Conservation (phyloP, 2,329 filamentous ascomycete genomes). For the Beauveria scarabaeidicola region DNA sequence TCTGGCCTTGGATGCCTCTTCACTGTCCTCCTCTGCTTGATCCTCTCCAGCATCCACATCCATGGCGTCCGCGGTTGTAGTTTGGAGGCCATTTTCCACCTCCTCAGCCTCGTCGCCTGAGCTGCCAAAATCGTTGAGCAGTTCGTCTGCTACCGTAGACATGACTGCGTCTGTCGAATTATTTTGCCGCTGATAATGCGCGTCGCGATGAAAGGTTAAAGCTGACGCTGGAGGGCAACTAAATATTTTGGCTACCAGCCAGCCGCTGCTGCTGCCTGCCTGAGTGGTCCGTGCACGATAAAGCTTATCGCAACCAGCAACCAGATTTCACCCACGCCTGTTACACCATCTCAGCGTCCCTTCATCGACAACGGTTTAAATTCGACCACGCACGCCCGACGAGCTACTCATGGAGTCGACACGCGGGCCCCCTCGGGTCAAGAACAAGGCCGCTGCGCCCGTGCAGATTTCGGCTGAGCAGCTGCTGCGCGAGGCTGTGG, state of each 20-base stretch:
- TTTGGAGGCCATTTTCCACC: slow-evolving; percentile 39
- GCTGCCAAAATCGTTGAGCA: slow-evolving; percentile 62
- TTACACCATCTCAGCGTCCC: background rate
- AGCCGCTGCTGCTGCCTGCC: slow-evolving; percentile 3
- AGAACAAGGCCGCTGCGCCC: slow-evolving; percentile 93
- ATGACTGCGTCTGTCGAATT: slow-evolving; percentile 36
- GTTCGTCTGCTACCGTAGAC: slow-evolving; percentile 87
- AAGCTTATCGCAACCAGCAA: slow-evolving; percentile 7
- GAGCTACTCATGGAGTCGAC: slow-evolving; percentile 68
- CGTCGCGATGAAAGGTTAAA: background rate
- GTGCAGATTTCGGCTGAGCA: slow-evolving; percentile 94
- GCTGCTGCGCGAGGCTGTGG: slow-evolving; percentile 91
- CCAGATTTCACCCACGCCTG: slow-evolving; percentile 2
- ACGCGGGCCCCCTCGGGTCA: slow-evolving; percentile 89
- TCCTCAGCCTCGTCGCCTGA: slow-evolving; percentile 69
- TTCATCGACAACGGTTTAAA: background rate
- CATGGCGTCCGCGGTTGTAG: slow-evolving; percentile 36
- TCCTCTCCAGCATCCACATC: slow-evolving; percentile 44
- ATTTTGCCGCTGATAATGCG: background rate
- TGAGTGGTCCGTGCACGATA: slow-evolving; percentile 10
- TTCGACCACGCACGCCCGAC: background rate
- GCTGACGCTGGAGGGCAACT: background rate
- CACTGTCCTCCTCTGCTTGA: slow-evolving; percentile 45
- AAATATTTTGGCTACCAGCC: slow-evolving; percentile 11
- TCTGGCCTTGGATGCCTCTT: slow-evolving; percentile 65